A percentile compares a stretch with the other conserved stretches of the same genome.
Evolutionary conservation across 257 asterid genomes (phyloP).

Genomic region (Pogostemon cablin): DNA sequence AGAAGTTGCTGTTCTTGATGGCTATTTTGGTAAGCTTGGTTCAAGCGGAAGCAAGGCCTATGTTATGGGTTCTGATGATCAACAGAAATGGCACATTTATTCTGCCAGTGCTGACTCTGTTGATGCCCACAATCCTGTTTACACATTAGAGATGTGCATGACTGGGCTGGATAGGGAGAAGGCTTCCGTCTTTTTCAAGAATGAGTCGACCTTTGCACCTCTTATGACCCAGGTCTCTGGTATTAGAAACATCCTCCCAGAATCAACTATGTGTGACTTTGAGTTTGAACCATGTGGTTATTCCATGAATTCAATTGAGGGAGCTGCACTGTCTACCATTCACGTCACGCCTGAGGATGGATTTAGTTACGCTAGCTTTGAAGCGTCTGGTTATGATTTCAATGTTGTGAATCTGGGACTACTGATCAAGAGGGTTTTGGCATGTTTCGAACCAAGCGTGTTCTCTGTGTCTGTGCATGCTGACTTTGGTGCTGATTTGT

Average conservation of each 20-base stretch:
- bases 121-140: conserved; percentile 47
- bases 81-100: conserved; percentile 79
- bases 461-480: conserved; percentile 67
- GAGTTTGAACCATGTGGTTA: conserved; percentile 91
- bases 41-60: conserved; percentile 65
- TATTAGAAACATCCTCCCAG: conserved; percentile 71
- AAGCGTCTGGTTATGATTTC: conserved; percentile 74
- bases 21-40: conserved; percentile 65
- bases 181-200: conserved; percentile 72
- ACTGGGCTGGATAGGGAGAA: conserved; percentile 70
- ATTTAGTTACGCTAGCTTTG: conserved; percentile 86
- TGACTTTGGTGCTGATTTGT: conserved; percentile 41
- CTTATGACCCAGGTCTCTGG: conserved; percentile 65
- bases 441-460: conserved; percentile 64
- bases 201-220: conserved; percentile 51
- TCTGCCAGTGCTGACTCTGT: conserved; percentile 54
- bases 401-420: conserved; percentile 41
- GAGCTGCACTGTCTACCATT: conserved; percentile 65
- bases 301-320: conserved; percentile 88
- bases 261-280: conserved; percentile 66
- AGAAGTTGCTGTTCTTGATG: conserved; percentile 72
- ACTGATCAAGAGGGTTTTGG: conserved; percentile 65
- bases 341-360: conserved; percentile 91
- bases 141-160: conserved; percentile 88
- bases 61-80: conserved; percentile 52